These are phyloP conservation scores for Aspergillus sp. DNA, from an alignment of 2,329 filamentous ascomycete species.

Conservation along the genomic window DNA sequence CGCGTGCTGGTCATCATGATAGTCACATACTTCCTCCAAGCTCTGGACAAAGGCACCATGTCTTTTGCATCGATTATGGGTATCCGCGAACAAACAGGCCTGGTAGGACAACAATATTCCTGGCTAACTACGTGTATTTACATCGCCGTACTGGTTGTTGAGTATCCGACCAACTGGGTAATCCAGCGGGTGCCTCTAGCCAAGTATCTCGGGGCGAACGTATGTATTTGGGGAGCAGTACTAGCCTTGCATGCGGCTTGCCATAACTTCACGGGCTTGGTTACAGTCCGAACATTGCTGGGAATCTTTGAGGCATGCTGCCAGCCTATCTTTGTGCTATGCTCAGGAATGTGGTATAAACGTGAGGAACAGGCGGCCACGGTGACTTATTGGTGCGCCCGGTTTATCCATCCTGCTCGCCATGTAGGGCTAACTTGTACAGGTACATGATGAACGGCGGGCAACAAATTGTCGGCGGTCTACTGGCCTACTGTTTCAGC, in stretches of 20 bases:
- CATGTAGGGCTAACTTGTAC: background rate
- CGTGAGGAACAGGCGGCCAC: constrained; percentile 60
- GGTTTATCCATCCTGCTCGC: constrained; percentile 21
- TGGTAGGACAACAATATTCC: constrained; percentile 46
- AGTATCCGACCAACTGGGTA: constrained; percentile 64
- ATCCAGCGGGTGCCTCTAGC: constrained; percentile 60
- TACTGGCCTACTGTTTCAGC: constrained; percentile 53
- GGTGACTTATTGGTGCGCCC: constrained; percentile 56
- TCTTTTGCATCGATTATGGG: constrained; percentile 39
- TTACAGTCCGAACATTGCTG: constrained; percentile 57
- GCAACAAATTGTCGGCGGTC: constrained; percentile 65
- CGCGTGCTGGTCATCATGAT: constrained; percentile 66
- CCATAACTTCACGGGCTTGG: constrained; percentile 53
- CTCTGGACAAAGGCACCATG: constrained; percentile 36
- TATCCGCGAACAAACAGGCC: constrained; percentile 41
- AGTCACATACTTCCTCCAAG: constrained; percentile 63
- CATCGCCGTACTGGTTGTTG: constrained; percentile 62
- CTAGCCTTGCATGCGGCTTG: constrained; percentile 58
- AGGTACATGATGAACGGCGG: constrained; percentile 69
- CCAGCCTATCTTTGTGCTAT: constrained; percentile 61
- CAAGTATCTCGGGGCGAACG: constrained; percentile 59
- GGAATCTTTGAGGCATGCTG: constrained; percentile 66
- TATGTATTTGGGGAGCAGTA: constrained; percentile 57
- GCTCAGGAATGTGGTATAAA: constrained; percentile 65
- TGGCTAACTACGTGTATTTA: constrained; percentile 72